phyloP scores from a whole-genome alignment of 495 filamentous ascomycete species.

The Penicillium atrosanguineum region DNA sequence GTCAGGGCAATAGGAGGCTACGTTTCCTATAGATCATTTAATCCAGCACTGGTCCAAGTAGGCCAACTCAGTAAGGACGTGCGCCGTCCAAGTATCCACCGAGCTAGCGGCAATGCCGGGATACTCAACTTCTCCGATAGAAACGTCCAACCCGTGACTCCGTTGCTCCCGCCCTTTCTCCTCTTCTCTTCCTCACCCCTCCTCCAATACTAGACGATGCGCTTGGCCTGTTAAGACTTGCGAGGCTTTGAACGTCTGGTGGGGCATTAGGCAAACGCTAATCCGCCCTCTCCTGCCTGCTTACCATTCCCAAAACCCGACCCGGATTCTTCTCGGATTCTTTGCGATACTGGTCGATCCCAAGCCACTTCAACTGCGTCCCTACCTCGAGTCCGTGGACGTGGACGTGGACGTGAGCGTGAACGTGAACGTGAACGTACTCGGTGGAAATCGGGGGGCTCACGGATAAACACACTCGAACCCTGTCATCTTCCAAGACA shows the following conservation, averaged over 20 bases:
- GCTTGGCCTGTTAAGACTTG: constrained; percentile 7
- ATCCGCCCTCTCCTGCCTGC: neutral
- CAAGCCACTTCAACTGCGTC: neutral
- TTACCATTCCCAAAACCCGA: neutral
- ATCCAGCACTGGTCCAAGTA: neutral
- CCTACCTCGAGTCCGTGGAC: neutral
- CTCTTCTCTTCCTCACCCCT: constrained; percentile 2
- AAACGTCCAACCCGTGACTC: constrained; percentile 15
- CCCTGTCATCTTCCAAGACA: neutral
- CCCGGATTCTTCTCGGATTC: neutral
- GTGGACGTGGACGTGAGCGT: neutral
- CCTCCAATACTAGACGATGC: constrained; percentile 13
- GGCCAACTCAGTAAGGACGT: constrained; percentile 7
- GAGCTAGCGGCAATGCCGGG: constrained; percentile 19
- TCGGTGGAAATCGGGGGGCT: neutral
- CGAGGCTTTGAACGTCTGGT: constrained; percentile 6
- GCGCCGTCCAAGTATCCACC: constrained; percentile 10
- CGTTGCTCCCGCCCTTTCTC: constrained; percentile 4
- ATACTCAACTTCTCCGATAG: constrained; percentile 1
- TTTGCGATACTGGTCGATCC: neutral
- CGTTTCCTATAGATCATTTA: neutral
- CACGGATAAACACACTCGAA: neutral
- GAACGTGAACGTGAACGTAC: no score
- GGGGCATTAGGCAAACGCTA: constrained; percentile 12
- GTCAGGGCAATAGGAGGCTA: neutral